phyloP scores from a whole-genome alignment of 495 filamentous ascomycete genomes.

The Penicillium dipodomyicola region DNA sequence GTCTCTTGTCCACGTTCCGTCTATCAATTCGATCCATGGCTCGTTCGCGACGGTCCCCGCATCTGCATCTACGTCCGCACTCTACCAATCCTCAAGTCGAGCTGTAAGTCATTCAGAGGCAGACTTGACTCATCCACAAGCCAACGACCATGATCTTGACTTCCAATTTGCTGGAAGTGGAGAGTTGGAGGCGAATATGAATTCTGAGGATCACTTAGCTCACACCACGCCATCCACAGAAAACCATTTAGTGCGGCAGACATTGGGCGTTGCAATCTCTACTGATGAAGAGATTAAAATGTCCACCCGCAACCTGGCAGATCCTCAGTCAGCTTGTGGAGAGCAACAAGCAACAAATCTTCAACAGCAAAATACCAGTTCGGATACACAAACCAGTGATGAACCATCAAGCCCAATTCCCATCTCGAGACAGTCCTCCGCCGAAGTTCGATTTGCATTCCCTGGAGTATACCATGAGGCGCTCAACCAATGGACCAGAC shows the following conservation, averaged over 20 bases:
- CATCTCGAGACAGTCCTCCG: conserved; percentile 10
- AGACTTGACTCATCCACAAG: background rate
- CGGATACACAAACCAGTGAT: background rate
- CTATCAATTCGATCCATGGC: background rate
- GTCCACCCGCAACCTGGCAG: background rate
- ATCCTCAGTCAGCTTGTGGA: background rate
- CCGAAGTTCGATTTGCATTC: conserved; percentile 23
- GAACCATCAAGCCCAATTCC: background rate
- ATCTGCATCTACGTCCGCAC: background rate
- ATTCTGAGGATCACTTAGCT: background rate
- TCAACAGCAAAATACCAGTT: background rate
- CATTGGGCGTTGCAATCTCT: background rate
- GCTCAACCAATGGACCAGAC: conserved; percentile 20
- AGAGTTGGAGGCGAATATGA: background rate
- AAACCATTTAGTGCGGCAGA: background rate
- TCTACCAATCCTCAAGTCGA: background rate
- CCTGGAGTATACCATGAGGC: conserved; percentile 24
- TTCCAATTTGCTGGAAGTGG: background rate
- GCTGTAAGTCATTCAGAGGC: background rate
- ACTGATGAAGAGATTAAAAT: background rate
- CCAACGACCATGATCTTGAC: background rate
- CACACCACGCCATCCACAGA: background rate
- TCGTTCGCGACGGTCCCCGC: background rate
- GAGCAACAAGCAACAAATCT: background rate
- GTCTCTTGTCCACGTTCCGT: background rate